Evolutionary conservation across 179 eudicot genomes (phyloP), one percentile per base, ranked within the genome.

Genomic region (Silene coronaria): DNA sequence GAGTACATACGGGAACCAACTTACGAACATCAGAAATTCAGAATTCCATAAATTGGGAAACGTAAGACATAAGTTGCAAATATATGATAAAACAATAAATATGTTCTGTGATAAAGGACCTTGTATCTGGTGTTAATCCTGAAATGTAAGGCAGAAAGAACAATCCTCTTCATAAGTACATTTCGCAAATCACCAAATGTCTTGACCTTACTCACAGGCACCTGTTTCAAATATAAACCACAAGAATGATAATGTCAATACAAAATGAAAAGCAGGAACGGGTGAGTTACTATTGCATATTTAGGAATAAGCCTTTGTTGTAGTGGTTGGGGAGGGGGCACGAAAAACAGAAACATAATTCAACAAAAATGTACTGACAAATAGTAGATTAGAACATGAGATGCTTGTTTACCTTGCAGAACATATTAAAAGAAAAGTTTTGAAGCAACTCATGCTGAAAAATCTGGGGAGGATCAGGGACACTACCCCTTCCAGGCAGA

Each of bases 361-460:
- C 32, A 24, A 27, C 42, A 5, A 53, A 24, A 11, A 4, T 16
- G 57, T 13, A 67, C 28, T 42, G 51, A 9, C 61, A 45, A 6
- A 19, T 7, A 70, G 36, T 42, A 24, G 71, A 73, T 32, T 9
- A 58, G 81, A 55, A 70, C 45, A 75, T 19, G 51, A 2, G 6
- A 75, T 72, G 67, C 42, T 64, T 42, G 38, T 38, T 57, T 81
- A 96, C 99, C 99, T 96, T 96, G 83, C 98, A 96, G 77, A 96
- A 96, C 98, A 96, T 90, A 78, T 93, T 96, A 76, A 93, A 85
- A 45, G 90, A 88, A 88, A 96, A 96, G 85, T 91, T 90, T 74
- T 96, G 99, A 77, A 96, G 96, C 83, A 96, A 82, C 79, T 93
- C 99, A 81, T 96, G 99, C 87, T 96, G 98, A 82, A 96, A 96